Percentiles rank a stretch among this genome's conserved stretches.
Evolutionary conservation across 2,329 filamentous ascomycete genomes (phyloP).

Genomic region (Rhinocladiella similis): DNA sequence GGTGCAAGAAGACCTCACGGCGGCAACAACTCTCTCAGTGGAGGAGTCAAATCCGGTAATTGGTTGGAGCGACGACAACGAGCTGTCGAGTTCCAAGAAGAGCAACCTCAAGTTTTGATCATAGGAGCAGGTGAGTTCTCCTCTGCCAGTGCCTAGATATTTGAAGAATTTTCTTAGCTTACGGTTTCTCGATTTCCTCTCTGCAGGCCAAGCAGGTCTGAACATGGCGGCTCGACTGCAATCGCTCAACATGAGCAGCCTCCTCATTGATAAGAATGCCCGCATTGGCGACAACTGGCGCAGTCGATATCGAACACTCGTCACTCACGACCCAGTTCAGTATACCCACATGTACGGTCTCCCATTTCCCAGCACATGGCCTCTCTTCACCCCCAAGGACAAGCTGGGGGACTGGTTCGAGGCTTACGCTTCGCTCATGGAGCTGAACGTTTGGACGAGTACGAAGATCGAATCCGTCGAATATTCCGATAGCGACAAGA

Average conservation of each 20-base stretch:
- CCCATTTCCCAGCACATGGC: slow-evolving; percentile 44
- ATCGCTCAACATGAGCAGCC: slow-evolving; percentile 54
- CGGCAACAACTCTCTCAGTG: slow-evolving; percentile 35
- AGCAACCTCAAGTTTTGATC: slow-evolving; percentile 7
- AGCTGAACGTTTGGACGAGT: slow-evolving; percentile 48
- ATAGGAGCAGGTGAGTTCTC: slow-evolving; percentile 11
- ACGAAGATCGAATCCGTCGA: slow-evolving; percentile 40
- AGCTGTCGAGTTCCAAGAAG: background rate
- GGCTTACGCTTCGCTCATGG: slow-evolving; percentile 50
- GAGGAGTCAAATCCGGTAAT: slow-evolving; percentile 33
- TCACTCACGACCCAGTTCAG: slow-evolving; percentile 34
- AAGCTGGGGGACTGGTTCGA: slow-evolving; percentile 53
- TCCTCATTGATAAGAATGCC: slow-evolving; percentile 59
- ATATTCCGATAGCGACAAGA: slow-evolving; percentile 38
- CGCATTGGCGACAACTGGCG: slow-evolving; percentile 65
- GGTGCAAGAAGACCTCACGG: slow-evolving; percentile 36
- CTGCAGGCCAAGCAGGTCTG: slow-evolving; percentile 45
- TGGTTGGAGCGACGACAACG: slow-evolving; percentile 38
- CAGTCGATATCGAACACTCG: slow-evolving; percentile 48
- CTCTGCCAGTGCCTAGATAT: no score
- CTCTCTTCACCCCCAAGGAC: slow-evolving; percentile 47
- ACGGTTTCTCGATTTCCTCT: background rate
- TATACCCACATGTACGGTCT: slow-evolving; percentile 40
- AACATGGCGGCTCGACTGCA: slow-evolving; percentile 59
- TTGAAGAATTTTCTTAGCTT: background rate